A percentile compares a stretch with the other conserved stretches of the same genome.
Conservation (phyloP, 2,329 filamentous ascomycete genomes). For the Blumeriella jaapii region DNA sequence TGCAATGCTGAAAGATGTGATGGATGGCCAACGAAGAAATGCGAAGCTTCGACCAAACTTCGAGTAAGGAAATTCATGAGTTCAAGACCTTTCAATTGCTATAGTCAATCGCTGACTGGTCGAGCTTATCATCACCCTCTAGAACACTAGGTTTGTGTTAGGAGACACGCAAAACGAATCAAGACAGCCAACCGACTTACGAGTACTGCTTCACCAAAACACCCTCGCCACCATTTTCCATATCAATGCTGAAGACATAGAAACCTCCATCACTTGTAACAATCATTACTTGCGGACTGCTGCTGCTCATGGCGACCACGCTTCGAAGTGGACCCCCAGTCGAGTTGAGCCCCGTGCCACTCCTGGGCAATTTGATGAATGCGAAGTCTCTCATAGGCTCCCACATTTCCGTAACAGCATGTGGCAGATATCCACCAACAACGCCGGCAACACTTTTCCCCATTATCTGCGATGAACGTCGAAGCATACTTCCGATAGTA, state of each 20-base stretch:
- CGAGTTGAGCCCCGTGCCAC: conserved; percentile 26
- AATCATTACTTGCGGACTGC: conserved; percentile 92
- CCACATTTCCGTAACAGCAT: conserved; percentile 95
- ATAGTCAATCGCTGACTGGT: conserved; percentile 24
- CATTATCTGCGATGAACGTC: conserved; percentile 91
- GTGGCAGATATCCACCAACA: conserved; percentile 83
- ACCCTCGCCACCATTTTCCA: conserved; percentile 89
- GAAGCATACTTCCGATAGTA: conserved; percentile 78
- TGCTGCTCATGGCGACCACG: conserved; percentile 96
- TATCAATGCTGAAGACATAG: conserved; percentile 88
- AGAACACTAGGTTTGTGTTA: conserved; percentile 19
- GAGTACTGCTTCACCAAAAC: conserved; percentile 85
- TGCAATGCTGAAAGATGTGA: conserved; percentile 4
- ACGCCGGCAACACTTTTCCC: conserved; percentile 79
- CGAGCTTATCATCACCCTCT: conserved; percentile 26
- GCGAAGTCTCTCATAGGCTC: conserved; percentile 92
- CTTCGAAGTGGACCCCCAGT: conserved; percentile 55
- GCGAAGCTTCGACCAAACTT: neutral
- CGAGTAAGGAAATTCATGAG: neutral
- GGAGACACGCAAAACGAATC: neutral
- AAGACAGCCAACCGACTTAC: conserved; percentile 42
- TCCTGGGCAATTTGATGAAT: conserved; percentile 82
- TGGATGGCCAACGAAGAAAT: too few species aligned
- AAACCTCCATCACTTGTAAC: conserved; percentile 93
- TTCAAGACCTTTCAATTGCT: conserved; percentile 9